phyloP scores from a whole-genome alignment of 148 eudicot species.

The Fagopyrum esculentum region DNA sequence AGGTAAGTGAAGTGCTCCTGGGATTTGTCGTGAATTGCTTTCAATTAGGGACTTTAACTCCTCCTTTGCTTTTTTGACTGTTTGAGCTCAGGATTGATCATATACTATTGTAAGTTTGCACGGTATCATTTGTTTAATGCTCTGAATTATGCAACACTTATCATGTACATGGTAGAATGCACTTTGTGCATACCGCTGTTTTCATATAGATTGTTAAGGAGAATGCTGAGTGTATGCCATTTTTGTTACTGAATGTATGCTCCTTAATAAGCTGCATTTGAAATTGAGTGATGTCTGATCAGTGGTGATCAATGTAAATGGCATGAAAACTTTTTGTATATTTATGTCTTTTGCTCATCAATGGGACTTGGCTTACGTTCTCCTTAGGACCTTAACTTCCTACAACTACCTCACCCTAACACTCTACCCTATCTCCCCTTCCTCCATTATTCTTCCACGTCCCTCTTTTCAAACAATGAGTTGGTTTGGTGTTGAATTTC shows the following conservation, averaged over 20 bases:
- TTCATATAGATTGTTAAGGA: background rate
- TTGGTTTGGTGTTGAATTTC: background rate
- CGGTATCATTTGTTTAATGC: background rate
- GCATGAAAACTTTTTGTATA: background rate
- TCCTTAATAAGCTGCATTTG: background rate
- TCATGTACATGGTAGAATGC: background rate
- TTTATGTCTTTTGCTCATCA: no score
- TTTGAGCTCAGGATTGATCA: background rate
- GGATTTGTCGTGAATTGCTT: background rate
- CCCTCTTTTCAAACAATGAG: no score
- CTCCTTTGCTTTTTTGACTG: background rate
- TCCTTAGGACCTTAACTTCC: no score
- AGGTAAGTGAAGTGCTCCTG: slow-evolving; percentile 26
- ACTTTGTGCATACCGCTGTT: background rate
- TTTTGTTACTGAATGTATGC: background rate
- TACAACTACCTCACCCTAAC: no score
- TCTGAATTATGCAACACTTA: background rate
- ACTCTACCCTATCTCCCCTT: no score
- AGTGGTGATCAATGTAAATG: background rate
- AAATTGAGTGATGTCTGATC: background rate
- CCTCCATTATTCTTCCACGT: no score
- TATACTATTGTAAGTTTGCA: background rate
- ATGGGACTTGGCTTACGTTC: no score
- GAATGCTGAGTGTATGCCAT: background rate
- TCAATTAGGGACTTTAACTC: background rate